Conservation (phyloP, 1,284 basidiomycete species). For the Sanghuangporus baumii region DNA sequence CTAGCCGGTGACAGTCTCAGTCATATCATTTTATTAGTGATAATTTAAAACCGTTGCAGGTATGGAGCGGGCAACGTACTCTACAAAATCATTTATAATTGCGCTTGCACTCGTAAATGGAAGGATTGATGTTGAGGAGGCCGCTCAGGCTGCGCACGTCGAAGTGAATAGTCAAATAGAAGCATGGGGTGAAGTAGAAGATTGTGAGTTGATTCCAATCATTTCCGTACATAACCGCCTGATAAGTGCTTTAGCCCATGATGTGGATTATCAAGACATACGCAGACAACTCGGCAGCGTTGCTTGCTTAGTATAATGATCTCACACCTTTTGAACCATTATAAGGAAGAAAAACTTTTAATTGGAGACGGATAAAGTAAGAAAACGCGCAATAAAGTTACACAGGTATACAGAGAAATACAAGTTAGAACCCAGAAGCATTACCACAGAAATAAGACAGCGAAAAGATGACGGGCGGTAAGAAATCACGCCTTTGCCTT, state of each 20-base stretch:
- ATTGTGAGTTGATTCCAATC: slow-evolving; percentile 60
- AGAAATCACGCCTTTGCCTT: slow-evolving; percentile 11
- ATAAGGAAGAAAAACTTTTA: not conserved
- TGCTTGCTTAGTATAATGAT: slow-evolving; percentile 42
- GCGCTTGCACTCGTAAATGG: slow-evolving; percentile 80
- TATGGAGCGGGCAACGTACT: slow-evolving; percentile 87
- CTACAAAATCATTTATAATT: slow-evolving; percentile 90
- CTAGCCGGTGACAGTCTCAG: slow-evolving; percentile 65
- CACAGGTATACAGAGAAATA: slow-evolving; percentile 16
- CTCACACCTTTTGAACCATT: not conserved
- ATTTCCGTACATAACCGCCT: slow-evolving; percentile 8
- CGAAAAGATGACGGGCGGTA: not conserved
- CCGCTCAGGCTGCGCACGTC: slow-evolving; percentile 81
- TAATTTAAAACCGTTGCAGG: slow-evolving; percentile 39
- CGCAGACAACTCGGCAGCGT: slow-evolving; percentile 84
- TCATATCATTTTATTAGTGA: not conserved
- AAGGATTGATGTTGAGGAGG: slow-evolving; percentile 76
- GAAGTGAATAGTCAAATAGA: slow-evolving; percentile 96
- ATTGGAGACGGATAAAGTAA: slow-evolving; percentile 8
- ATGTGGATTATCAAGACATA: slow-evolving; percentile 95
- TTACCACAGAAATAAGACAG: not conserved
- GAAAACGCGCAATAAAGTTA: slow-evolving; percentile 12
- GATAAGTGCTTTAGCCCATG: slow-evolving; percentile 62
- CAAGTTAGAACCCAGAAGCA: not conserved
- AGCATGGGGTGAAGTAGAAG: slow-evolving; percentile 98